Conservation (phyloP, 148 eudicot genomes). For the Bassia scoparia region DNA sequence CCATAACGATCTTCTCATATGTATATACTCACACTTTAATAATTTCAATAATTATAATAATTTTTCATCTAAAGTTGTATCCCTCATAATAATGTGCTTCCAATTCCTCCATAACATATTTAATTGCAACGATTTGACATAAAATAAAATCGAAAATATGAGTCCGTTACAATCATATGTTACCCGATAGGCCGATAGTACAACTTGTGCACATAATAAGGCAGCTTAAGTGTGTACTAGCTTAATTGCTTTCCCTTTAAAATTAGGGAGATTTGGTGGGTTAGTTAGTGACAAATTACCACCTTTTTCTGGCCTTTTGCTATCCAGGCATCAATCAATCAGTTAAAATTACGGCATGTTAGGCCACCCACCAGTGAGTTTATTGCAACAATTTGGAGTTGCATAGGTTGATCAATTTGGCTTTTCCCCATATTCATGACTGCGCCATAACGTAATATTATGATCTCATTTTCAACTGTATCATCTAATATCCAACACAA, state of each 20-base stretch:
- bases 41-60: no score
- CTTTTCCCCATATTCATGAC: background rate
- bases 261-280: conserved; percentile 8
- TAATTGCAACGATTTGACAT: no score
- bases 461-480: no score
- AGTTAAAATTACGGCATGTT: conserved; percentile 28
- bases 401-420: background rate
- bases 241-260: background rate
- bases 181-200: no score
- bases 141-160: no score
- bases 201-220: background rate
- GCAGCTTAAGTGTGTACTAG: background rate
- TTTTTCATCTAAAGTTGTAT: no score
- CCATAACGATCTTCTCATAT: no score
- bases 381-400: conserved; percentile 13
- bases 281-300: conserved; percentile 24
- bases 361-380: conserved; percentile 49
- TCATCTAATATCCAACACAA: no score
- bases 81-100: background rate
- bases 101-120: no score
- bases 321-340: conserved; percentile 21
- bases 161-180: no score
- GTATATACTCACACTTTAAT: no score
- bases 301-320: conserved; percentile 3
- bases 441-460: background rate